These are phyloP conservation scores for Stentor roeselii DNA, from an alignment of 73 alveolate species.

Conservation along the genomic window DNA sequence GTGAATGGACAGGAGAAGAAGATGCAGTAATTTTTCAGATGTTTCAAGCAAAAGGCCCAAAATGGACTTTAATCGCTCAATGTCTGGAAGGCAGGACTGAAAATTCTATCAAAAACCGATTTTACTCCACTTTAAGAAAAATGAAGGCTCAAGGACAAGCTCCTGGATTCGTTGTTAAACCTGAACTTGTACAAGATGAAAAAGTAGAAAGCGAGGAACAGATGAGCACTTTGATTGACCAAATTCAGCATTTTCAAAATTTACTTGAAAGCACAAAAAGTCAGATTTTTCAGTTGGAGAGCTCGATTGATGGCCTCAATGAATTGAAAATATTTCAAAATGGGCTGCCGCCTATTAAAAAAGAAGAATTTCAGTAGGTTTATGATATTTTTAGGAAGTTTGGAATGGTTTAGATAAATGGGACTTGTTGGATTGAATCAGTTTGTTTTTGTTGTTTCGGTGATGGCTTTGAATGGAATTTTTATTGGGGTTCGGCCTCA, in stretches of 20 bases:
- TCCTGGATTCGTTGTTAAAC: neutral
- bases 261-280: constrained; percentile 16
- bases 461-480: no score
- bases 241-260: neutral
- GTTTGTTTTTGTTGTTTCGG: no score
- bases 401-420: no score
- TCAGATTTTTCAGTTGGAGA: constrained; percentile 9
- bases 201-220: constrained; percentile 24
- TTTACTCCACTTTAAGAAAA: constrained; percentile 33
- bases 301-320: neutral
- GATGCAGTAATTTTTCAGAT: constrained; percentile 66
- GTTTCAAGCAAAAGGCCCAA: constrained; percentile 70
- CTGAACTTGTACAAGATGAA: neutral
- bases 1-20: constrained; percentile 83
- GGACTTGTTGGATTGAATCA: no score
- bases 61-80: constrained; percentile 77
- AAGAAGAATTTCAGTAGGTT: neutral
- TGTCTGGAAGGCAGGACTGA: constrained; percentile 80
- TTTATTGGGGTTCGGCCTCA: no score
- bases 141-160: constrained; percentile 1
- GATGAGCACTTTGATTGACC: constrained; percentile 2
- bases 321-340: neutral
- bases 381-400: no score
- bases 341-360: constrained; percentile 4
- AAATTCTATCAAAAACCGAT: constrained; percentile 77